Evolutionary conservation across 2,329 filamentous ascomycete genomes (phyloP), one percentile per base, ranked within the genome.

Genomic region (Calonectria pseudoreteaudii): DNA sequence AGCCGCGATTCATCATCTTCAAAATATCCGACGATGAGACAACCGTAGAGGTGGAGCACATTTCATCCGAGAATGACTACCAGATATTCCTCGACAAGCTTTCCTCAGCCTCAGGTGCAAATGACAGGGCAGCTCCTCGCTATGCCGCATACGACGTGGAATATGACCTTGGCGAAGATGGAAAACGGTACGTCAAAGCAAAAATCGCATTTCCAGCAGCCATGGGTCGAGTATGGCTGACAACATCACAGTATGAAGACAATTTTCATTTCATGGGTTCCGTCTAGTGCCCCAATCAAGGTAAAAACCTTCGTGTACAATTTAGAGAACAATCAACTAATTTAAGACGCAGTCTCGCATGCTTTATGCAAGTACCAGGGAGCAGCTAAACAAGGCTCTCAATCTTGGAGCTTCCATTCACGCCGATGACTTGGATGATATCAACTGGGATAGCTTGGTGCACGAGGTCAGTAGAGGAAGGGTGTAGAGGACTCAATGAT

Each of bases 181-280:
- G 76, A 3, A 77, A 77, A 28, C 68, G 77, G 75, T 71, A 60
- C 11, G 44, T 26, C 4, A 11, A 23, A 34, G 8, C 6, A n/a
- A 23, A 38, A 9, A 18, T 26, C 7, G 11, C 3, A 26, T 16
- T 18, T 41, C 16, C 5, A 38, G 4, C 1, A 7, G 7, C 1
- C 4, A 26, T 16, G 8, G 31, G 11, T 34, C 34, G 5, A 10
- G 13, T 4, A 8, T 26, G 9, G 16, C 34, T 11, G 23, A 13
- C 6, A 8, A 2, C 14, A 36, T 4, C 16, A 0, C 5, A 78
- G 77, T 10, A 76, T 76, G 0, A 78, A 73, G 52, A 72, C 68
- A 2, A 28, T 78, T 5, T 78, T 78, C 13, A 71, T 78, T 5
- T 78, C 77, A 16, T 78, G 76, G 75, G 76, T 78, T 8, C 76